These are phyloP conservation scores for Stephanodiscus minutulus DNA, from an alignment of 108 stramenopile genomes.

Conservation along the genomic window DNA sequence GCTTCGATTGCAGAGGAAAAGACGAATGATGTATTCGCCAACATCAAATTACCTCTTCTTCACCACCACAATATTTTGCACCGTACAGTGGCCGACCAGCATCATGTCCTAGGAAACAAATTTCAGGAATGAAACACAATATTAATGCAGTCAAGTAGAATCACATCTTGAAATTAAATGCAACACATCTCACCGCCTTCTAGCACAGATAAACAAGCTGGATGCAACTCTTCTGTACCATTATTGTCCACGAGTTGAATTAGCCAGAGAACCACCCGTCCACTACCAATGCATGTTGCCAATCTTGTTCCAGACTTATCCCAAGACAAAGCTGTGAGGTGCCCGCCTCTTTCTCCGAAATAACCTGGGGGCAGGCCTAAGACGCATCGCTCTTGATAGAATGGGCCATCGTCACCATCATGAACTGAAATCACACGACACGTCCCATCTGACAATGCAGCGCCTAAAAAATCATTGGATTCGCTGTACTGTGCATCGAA, in stretches of 20 bases:
- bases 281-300: conserved; percentile 81
- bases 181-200: conserved; percentile 57
- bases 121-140: not conserved
- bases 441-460: conserved; percentile 84
- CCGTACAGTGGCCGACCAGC: conserved; percentile 78
- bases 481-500: conserved; percentile 82
- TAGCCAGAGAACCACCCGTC: conserved; percentile 69
- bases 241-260: conserved; percentile 35
- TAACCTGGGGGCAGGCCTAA: conserved; percentile 36
- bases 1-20: not conserved
- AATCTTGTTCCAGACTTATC: conserved; percentile 65
- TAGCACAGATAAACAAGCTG: conserved; percentile 66
- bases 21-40: not conserved
- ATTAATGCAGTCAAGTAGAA: not conserved
- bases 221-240: conserved; percentile 27
- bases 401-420: not conserved
- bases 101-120: conserved; percentile 49
- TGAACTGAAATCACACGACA: conserved; percentile 35
- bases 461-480: conserved; percentile 73
- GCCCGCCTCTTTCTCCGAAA: conserved; percentile 41
- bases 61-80: conserved; percentile 59
- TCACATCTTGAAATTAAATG: not conserved
- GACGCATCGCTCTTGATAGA: conserved; percentile 29
- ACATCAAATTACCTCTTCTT: conserved; percentile 40
- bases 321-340: conserved; percentile 85